phyloP scores from a whole-genome alignment of 345 rosid genomes.

The Turnera subulata region DNA sequence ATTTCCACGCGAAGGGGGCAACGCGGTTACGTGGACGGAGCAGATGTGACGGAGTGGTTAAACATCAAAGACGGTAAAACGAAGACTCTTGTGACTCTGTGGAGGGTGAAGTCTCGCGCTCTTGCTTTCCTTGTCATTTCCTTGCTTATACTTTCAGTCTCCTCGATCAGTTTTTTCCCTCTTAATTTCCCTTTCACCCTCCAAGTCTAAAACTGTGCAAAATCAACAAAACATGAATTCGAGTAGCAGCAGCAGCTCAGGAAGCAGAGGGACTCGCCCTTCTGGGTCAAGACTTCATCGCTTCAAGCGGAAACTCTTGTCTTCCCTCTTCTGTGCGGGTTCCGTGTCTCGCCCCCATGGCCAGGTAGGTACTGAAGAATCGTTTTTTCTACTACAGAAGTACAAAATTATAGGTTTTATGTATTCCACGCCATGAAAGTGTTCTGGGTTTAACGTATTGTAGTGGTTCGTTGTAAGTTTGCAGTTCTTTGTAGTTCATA shows the following conservation, averaged over 20 bases:
- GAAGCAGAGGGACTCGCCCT: background rate
- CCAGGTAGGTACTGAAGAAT: conserved; percentile 4
- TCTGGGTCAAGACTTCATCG: background rate
- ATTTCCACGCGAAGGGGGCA: no score
- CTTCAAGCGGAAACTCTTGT: conserved; percentile 1
- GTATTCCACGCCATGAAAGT: background rate
- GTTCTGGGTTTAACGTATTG: background rate
- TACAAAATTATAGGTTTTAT: no score
- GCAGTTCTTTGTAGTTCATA: background rate
- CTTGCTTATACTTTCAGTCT: background rate
- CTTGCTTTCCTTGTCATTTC: no score
- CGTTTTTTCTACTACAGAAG: background rate
- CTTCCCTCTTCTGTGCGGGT: conserved; percentile 8
- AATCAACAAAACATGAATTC: conserved; percentile 12
- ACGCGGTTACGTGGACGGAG: background rate
- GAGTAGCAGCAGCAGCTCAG: conserved; percentile 10
- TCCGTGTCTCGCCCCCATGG: conserved; percentile 2
- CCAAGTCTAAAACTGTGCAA: background rate
- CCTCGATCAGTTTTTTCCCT: background rate
- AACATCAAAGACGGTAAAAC: no score
- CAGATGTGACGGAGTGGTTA: background rate
- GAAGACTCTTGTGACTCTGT: background rate
- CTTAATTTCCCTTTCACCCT: background rate
- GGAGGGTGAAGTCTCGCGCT: background rate
- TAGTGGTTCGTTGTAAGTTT: background rate